phyloP scores from a whole-genome alignment of 441 rosid species.

The Erodium moschatum region DNA sequence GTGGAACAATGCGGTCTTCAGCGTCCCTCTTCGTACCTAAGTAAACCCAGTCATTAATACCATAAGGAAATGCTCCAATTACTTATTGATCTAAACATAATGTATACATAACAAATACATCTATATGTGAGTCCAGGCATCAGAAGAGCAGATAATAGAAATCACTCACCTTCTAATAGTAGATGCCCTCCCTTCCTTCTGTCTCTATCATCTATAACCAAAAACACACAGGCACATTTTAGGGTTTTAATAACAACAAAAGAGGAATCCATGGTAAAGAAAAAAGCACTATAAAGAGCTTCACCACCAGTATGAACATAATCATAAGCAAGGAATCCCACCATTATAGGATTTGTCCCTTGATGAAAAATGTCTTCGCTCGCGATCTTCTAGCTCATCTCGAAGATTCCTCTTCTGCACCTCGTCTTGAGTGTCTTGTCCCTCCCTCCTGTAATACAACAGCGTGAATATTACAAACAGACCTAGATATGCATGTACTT shows the following conservation, averaged over 20 bases:
- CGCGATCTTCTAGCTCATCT: constrained; percentile 86
- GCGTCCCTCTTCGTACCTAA: constrained; percentile 61
- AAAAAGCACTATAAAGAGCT: background rate
- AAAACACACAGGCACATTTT: constrained; percentile 2
- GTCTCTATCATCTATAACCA: constrained; percentile 67
- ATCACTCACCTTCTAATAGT: constrained; percentile 56
- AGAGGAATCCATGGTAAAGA: background rate
- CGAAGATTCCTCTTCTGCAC: constrained; percentile 75
- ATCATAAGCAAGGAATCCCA: constrained; percentile 17
- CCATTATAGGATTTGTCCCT: constrained; percentile 70
- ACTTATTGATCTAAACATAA: constrained; percentile 4
- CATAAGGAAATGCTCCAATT: background rate
- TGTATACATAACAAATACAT: background rate
- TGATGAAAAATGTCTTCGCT: constrained; percentile 78
- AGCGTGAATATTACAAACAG: constrained; percentile 13
- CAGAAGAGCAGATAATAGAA: constrained; percentile 7
- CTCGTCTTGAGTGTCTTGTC: constrained; percentile 84
- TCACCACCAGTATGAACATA: background rate
- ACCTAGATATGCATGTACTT: too few relatives aligned
- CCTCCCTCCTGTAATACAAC: constrained; percentile 61
- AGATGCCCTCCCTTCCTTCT: constrained; percentile 67
- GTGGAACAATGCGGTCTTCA: constrained; percentile 73
- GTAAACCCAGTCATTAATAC: constrained; percentile 17
- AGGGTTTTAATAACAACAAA: background rate
- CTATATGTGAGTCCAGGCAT: background rate